These are phyloP conservation scores for Phytophthora cajani DNA, from an alignment of 352 stramenopile species.

Conservation along the genomic window DNA sequence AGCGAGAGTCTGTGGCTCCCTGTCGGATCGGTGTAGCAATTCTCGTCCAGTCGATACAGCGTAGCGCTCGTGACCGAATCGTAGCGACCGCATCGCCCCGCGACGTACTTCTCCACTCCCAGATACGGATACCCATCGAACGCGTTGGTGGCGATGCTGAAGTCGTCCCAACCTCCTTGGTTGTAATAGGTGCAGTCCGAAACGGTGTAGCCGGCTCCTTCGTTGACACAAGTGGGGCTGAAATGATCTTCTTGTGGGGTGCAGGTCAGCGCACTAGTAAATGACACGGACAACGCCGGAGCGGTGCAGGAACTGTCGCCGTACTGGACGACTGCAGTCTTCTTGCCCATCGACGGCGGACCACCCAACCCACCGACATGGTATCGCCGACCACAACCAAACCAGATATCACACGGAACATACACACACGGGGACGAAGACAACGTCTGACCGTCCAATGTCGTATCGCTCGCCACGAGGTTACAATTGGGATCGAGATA, in stretches of 20 bases:
- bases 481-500: conserved; percentile 6
- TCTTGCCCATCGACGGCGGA: background rate
- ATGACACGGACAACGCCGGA: background rate
- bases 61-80: background rate
- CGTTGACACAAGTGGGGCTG: conserved; percentile 2
- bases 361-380: conserved; percentile 10
- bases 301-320: background rate
- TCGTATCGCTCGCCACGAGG: conserved; percentile 1
- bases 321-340: background rate
- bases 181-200: conserved; percentile 17
- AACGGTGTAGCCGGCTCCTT: conserved; percentile 1
- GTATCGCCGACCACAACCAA: conserved; percentile 4
- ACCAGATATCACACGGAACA: conserved; percentile 1
- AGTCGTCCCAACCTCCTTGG: background rate
- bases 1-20: conserved; percentile 8
- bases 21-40: conserved; percentile 14
- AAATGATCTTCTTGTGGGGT: conserved; percentile 7
- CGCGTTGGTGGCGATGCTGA: background rate
- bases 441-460: conserved; percentile 1
- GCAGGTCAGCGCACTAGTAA: background rate
- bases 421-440: conserved; percentile 9
- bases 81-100: background rate
- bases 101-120: conserved; percentile 7
- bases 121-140: conserved; percentile 2
- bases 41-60: conserved; percentile 14